Evolutionary conservation across 2,329 filamentous ascomycete genomes (phyloP), one percentile per base, ranked within the genome.

Genomic region (Dactylellina leptospora): DNA sequence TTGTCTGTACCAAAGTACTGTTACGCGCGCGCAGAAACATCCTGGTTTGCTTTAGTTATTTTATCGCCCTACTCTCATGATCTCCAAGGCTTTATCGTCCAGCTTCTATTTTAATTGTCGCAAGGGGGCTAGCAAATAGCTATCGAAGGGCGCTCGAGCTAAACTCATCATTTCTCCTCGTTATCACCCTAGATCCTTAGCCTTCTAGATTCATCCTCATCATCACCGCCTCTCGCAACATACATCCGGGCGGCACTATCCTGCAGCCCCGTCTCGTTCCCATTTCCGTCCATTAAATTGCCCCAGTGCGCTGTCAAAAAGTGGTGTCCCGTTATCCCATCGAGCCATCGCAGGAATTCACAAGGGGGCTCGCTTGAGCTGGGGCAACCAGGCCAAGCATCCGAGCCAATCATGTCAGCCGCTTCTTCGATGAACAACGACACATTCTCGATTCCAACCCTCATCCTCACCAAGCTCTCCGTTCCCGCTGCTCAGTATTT

Each of bases 381-480:
- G 27, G 56, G 27, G 4, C 5, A 16, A 11, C 58, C 62, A 51
- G 28, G 28, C 30, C 62, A 27, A 50, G 44, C 45, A 48, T 51
- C 62, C 54, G 54, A 68, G 38, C 62, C 62, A 68, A 68, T 68
- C 54, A 68, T 59, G 45, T 45, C 62, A 22, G 30, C 54, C 27
- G 20, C 27, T 25, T 68, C 33, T 11, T 53, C 53, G 36, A 54
- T 20, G 27, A 20, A 44, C 62, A 58, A 53, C 45, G 62, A 66
- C 42, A 23, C 58, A 28, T 61, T 61, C 55, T 30, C 56, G 16
- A 16, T 55, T 18, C 66, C 68, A 54, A 51, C 45, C 11, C 68
- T 72, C 36, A 53, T 72, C n/a, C 68, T 72, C 59, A 64, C 68
- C 9, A 72, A 72, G 16, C 59, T 72, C 36, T 59, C 59, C 10